Evolutionary conservation across 805 yeast genomes (phyloP).

Genomic region (Cyberlindnera veronae): DNA sequence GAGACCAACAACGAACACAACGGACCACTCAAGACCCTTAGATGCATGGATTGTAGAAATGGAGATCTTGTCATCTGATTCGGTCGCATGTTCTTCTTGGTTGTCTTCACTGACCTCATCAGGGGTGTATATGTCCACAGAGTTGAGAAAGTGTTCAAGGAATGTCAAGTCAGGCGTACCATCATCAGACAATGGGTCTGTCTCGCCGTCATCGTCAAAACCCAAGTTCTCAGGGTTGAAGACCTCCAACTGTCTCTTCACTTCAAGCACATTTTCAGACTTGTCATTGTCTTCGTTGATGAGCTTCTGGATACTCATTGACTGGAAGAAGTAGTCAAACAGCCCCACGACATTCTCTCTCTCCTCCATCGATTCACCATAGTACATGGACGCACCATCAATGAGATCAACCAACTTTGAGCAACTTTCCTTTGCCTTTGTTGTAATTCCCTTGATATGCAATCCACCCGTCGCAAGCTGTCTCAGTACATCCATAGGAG

Average conservation of each 20-base stretch:
- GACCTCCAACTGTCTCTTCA: conserved; percentile 33
- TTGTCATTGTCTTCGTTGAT: conserved; percentile 28
- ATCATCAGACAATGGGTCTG: conserved; percentile 3
- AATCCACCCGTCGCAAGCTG: conserved; percentile 4
- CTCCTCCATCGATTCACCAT: conserved; percentile 1
- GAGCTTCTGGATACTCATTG: conserved; percentile 5
- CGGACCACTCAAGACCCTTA: conserved; percentile 95
- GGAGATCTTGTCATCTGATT: conserved; percentile 35
- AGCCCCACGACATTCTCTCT: conserved; percentile 6
- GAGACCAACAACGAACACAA: conserved; percentile 77
- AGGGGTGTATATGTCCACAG: conserved; percentile 34
- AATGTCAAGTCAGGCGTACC: conserved; percentile 15
- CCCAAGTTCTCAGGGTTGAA: conserved; percentile 26
- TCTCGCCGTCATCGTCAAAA: conserved; percentile 1
- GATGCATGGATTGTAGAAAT: conserved; percentile 89
- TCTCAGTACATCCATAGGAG: conserved; percentile 14
- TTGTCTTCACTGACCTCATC: conserved; percentile 21
- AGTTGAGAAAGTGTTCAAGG: conserved; percentile 33
- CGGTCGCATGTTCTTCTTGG: conserved; percentile 17
- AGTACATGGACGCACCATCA: not conserved
- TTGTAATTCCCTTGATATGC: conserved; percentile 5
- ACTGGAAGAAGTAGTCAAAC: conserved; percentile 14
- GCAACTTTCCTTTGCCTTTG: conserved; percentile 9
- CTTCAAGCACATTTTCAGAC: conserved; percentile 38
- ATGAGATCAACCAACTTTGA: not conserved